Base-by-base conservation (phyloP, 108 stramenopile species). In the Skeletonema tropicum region DNA sequence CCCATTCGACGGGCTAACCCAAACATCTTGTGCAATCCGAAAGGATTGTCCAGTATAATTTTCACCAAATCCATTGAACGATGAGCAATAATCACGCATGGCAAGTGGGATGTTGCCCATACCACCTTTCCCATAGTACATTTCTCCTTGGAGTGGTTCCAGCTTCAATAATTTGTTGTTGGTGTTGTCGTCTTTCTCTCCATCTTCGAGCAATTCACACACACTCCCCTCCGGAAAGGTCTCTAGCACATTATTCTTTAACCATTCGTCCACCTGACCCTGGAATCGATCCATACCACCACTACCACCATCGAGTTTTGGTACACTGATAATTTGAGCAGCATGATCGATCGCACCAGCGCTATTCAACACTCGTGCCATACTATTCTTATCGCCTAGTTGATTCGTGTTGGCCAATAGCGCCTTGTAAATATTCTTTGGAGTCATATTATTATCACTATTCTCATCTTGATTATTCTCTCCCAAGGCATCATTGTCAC, bases 1-100 rank as follows among this genome's bases (percentile, higher is more conserved):
- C 13, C 94, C 94, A 66, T 90, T 92, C 31, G 80, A 81, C 0
- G 95, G 95, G 0, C 87, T 85, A 0, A 96, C 91, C 95, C 95
- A 96, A 66, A 86, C 84, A 77, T 96, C 91, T 76, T 93, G 92
- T 30, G 74, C 42, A 9, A 92, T 66, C 7, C 69, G 36, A 55
- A 82, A 80, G 3, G 64, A 66, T 15, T 62, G 36, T 23, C 60
- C 25, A 11, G 33, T 52, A 48, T 68, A 42, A 38, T 62, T 41
- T 2, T 66, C 64, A 29, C 38, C 83, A 7, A 52, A 64, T 21
- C 71, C 45, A 70, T 64, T 38, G 36, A 41, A 64, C 35, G 71
- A 65, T 0, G 48, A 60, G 19, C 79, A 80, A 15, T 66, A 35
- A 11, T 79, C 72, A 17, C 73, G 75, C 66, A 91, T 81, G 67